Base-by-base conservation (phyloP, 805 yeast genomes). In the Brettanomyces sp. region DNA sequence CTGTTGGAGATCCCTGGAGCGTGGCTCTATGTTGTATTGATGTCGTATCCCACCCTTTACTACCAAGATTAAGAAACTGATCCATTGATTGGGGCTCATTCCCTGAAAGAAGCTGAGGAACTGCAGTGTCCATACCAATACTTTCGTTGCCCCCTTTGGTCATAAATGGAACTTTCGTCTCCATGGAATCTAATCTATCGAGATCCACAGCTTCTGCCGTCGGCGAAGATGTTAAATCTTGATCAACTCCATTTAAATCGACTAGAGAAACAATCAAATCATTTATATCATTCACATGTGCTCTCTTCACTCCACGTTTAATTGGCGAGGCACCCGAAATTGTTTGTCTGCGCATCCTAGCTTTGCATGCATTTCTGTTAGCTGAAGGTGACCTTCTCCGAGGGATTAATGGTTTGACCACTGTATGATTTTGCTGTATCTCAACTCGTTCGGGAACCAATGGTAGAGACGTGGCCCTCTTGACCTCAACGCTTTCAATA, bases 251-350 rank as follows among this genome's bases (percentile, higher is more conserved):
- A 40, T 54, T 62, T 36, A 64, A 52, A 49, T 64, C 68, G 11
- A 64, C 54, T 45, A 64, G 47, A 6, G 68, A 64, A 24, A 62
- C 56, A 36, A 64, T 63, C 28, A 64, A 54, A 52, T 63, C 66
- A 47, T 64, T 63, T 23, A 64, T 62, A 43, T 64, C 68, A 39
- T 62, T 62, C 48, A 63, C 68, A 40, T 62, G 65, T 25, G 53
- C 43, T 50, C 66, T 52, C 30, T 50, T 49, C 42, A 41, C 45
- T 12, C 40, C 46, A 6, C 37, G 34, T 13, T 8, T 25, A 22
- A 36, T 21, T 25, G 44, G 8, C 6, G 22, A 5, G 6, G 40
- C 21, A 5, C 8, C 12, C 8, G 32, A 28, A 28, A 28, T 28
- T 9, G 32, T 28, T 28, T 28, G 32, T 28, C 32, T 28, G 9